Conservation (phyloP, 2,329 filamentous ascomycete genomes). For the Nannizzia gypsea region DNA sequence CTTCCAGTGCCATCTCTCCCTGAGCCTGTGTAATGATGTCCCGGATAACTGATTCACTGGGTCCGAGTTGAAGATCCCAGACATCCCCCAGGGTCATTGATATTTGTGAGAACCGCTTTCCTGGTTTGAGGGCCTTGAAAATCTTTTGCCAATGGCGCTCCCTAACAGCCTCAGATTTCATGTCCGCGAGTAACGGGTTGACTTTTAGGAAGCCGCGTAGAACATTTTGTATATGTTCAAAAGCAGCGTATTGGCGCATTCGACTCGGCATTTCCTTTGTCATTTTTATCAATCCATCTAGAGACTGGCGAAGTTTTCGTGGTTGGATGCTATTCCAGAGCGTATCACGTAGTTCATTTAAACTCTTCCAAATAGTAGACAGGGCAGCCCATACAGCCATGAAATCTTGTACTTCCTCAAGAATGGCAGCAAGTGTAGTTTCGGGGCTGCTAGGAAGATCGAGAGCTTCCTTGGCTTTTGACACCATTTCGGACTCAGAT, state of each 20-base stretch:
- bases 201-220: slow-evolving; percentile 82
- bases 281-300: slow-evolving; percentile 91
- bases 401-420: slow-evolving; percentile 97
- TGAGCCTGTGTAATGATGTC: slow-evolving; percentile 93
- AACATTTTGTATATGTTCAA: slow-evolving; percentile 91
- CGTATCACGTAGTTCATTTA: slow-evolving; percentile 85
- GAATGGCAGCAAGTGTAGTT: slow-evolving; percentile 66
- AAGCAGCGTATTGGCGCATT: slow-evolving; percentile 99
- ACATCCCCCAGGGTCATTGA: slow-evolving; percentile 97
- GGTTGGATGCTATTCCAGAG: slow-evolving; percentile 95
- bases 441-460: slow-evolving; percentile 73
- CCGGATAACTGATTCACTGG: slow-evolving; percentile 76
- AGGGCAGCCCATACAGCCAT: slow-evolving; percentile 96
- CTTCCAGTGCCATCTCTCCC: slow-evolving; percentile 95
- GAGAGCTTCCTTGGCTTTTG: slow-evolving; percentile 91
- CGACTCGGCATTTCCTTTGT: slow-evolving; percentile 98
- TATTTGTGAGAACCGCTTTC: slow-evolving; percentile 83
- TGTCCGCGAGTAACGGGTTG: slow-evolving; percentile 72
- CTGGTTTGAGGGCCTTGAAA: slow-evolving; percentile 87
- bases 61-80: slow-evolving; percentile 87
- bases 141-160: slow-evolving; percentile 97
- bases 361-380: slow-evolving; percentile 89
- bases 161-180: slow-evolving; percentile 92
- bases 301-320: slow-evolving; percentile 75
- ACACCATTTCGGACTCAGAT: slow-evolving; percentile 82